These are phyloP conservation scores for Calonectria honghensis DNA, from an alignment of 2,329 filamentous ascomycete genomes.

Conservation along the genomic window DNA sequence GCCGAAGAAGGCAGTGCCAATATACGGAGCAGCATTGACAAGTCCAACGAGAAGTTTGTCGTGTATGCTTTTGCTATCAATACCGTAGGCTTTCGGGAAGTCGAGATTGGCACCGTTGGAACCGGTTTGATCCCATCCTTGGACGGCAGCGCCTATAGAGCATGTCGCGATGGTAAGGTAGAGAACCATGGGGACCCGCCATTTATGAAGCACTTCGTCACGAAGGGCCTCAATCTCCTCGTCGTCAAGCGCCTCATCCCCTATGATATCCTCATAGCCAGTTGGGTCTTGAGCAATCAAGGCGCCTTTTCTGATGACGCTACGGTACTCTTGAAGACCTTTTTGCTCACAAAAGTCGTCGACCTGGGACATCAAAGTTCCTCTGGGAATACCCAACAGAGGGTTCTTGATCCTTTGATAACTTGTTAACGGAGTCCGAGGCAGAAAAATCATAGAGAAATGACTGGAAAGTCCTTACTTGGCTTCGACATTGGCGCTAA, in stretches of 20 bases:
- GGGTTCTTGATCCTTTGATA: constrained; percentile 65
- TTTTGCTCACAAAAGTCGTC: constrained; percentile 77
- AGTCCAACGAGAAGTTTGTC: constrained; percentile 77
- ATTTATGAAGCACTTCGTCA: constrained; percentile 80
- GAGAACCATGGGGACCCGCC: constrained; percentile 77
- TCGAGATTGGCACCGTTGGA: constrained; percentile 78
- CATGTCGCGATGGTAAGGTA: constrained; percentile 81
- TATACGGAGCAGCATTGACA: constrained; percentile 76
- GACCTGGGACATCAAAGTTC: constrained; percentile 72
- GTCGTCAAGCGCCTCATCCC: constrained; percentile 74
- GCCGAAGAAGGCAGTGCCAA: constrained; percentile 70
- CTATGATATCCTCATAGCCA: constrained; percentile 75
- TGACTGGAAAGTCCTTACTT: constrained; percentile 59
- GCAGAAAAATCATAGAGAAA: not conserved
- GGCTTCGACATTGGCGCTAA: constrained; percentile 68
- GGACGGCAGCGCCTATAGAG: constrained; percentile 82
- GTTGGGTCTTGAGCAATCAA: constrained; percentile 83
- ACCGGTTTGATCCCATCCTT: constrained; percentile 81
- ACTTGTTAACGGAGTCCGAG: constrained; percentile 41
- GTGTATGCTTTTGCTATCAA: constrained; percentile 58
- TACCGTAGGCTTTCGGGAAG: constrained; percentile 73
- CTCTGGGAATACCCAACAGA: constrained; percentile 71
- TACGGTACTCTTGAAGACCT: constrained; percentile 74
- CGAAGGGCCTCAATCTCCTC: constrained; percentile 76
- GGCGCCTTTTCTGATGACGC: constrained; percentile 80